Base-by-base conservation (phyloP, 1,284 basidiomycete genomes). In the Rhodotorula sp. region DNA sequence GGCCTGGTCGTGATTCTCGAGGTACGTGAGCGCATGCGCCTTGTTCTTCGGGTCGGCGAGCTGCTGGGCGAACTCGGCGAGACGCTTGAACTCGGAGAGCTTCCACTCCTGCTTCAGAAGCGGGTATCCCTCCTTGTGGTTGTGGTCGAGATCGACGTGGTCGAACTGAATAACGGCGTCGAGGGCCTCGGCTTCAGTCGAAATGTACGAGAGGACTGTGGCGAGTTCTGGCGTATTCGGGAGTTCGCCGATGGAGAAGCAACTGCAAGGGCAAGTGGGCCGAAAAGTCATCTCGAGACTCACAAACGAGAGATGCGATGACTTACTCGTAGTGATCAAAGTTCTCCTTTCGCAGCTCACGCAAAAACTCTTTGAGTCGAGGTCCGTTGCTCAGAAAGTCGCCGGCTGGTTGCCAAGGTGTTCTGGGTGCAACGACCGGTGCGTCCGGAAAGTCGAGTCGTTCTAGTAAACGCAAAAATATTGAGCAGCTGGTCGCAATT, bases 201-300 rank as follows among this genome's bases (percentile, higher is more conserved):
- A 83, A 26, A 87, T 87, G 77, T 89, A 90, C 49, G 81, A 33
- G 30, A 74, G 62, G 55, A 74, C 53, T 45, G 68, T 58, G 24
- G 61, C 49, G 22, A 65, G 61, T n/a, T 29, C n/a, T 18, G 87
- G 83, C 14, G 86, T 86, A 75, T 85, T 85, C 0, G 87, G 86
- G 1, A 84, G 85, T 80, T 89, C 89, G 59, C 88, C 89, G 17
- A 90, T 88, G 18, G 87, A 88, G 72, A 89, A 86, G 24, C 86
- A 78, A 62, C 78, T 77, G 74, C 86, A 20, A 26, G 22, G 26
- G 30, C 4, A 24, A 7, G 20, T 29, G 30, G 24, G 55, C 55
- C 18, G 8, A 24, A 18, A 8, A 22, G 4, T 8, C 30, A 5
- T 7, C 30, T 37, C 4, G 6, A 22, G 6, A 22, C 30, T n/a